Evolutionary conservation across 441 rosid genomes (phyloP).

Genomic region (Bocquillonia castaneifolia): DNA sequence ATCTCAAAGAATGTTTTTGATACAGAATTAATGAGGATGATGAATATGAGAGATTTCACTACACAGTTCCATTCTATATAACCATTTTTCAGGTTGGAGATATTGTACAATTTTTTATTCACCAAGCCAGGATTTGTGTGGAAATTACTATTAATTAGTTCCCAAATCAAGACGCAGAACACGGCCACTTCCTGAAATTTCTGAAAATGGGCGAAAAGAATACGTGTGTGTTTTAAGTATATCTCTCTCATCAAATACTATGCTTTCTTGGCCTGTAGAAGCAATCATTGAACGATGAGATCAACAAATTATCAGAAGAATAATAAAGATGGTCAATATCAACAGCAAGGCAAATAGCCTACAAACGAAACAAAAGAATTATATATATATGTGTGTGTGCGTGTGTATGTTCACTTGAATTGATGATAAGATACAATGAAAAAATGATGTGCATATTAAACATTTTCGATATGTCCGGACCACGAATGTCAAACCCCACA

Average conservation of each 20-base stretch:
- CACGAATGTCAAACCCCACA: not conserved
- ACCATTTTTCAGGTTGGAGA: constrained; percentile 21
- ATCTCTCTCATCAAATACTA: constrained; percentile 20
- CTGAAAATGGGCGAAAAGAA: not conserved
- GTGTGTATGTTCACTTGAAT: not conserved
- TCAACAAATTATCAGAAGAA: not conserved
- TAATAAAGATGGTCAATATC: not conserved
- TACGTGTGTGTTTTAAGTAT: not conserved
- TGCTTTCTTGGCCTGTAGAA: constrained; percentile 49
- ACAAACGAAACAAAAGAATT: not conserved
- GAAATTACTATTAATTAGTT: not conserved
- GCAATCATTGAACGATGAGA: not conserved
- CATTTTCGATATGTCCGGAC: not conserved
- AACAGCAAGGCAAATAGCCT: not conserved
- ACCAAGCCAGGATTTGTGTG: constrained; percentile 16
- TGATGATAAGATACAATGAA: not conserved
- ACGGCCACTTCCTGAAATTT: not conserved
- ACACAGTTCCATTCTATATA: constrained; percentile 5
- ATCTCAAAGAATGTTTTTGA: constrained; percentile 13
- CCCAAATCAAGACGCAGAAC: not conserved
- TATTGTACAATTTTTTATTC: constrained; percentile 18
- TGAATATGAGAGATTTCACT: constrained; percentile 1
- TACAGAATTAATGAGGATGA: constrained; percentile 11
- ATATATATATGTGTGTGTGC: no score
- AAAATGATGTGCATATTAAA: not conserved